phyloP scores from a whole-genome alignment of 306 rosid species.

The Echinosophora koreensis region DNA sequence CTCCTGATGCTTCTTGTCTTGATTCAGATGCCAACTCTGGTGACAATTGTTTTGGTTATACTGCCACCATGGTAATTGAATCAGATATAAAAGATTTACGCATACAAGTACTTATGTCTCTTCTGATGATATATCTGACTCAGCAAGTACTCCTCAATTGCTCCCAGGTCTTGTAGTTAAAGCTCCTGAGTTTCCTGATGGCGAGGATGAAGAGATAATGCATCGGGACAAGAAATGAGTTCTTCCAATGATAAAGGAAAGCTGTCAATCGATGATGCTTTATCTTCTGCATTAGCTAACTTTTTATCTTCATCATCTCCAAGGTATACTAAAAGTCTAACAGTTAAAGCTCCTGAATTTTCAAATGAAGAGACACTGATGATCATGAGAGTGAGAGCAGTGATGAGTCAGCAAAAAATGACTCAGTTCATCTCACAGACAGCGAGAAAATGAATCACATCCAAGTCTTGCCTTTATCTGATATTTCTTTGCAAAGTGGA shows the following conservation, averaged over 20 bases:
- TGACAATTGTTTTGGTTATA: conserved; percentile 49
- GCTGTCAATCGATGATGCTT: conserved; percentile 77
- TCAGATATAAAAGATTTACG: conserved; percentile 50
- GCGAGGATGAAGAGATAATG: conserved; percentile 65
- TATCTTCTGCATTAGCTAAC: conserved; percentile 85
- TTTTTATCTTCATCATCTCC: conserved; percentile 66
- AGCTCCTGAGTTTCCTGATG: conserved; percentile 82
- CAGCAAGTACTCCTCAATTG: conserved; percentile 54
- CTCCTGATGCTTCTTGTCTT: conserved; percentile 66
- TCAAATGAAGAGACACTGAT: conserved; percentile 62
- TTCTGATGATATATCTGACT: conserved; percentile 47
- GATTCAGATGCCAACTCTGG: conserved; percentile 65
- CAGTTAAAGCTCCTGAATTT: conserved; percentile 69
- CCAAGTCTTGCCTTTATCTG: conserved; percentile 42
- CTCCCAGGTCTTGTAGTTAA: conserved; percentile 76
- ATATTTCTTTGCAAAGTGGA: conserved; percentile 42
- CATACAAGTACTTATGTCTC: conserved; percentile 48
- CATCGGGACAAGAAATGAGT: conserved; percentile 36
- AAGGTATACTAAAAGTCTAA: conserved; percentile 52
- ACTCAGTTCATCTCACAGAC: conserved; percentile 42
- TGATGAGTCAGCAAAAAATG: conserved; percentile 40
- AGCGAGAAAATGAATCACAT: conserved; percentile 38
- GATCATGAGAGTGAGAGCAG: conserved; percentile 41
- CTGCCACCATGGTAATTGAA: conserved; percentile 51
- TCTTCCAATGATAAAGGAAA: conserved; percentile 56